These are phyloP conservation scores for Amauroascus verrucosus DNA, from an alignment of 2,329 filamentous ascomycete genomes.

Conservation along the genomic window DNA sequence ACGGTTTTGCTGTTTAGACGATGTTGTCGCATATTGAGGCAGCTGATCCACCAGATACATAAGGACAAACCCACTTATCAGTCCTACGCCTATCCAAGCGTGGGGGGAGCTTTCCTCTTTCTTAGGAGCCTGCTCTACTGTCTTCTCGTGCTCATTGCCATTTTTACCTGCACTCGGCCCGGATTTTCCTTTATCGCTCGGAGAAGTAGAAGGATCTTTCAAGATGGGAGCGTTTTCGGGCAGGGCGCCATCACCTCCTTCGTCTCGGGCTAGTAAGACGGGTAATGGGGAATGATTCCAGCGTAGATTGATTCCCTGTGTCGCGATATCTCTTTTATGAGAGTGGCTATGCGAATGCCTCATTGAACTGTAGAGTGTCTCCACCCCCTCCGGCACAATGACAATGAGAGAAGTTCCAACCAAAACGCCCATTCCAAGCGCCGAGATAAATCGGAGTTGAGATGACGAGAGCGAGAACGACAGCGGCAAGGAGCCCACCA, in stretches of 20 bases:
- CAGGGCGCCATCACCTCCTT: not conserved
- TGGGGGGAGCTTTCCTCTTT: slow-evolving; percentile 43
- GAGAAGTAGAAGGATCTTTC: slow-evolving; percentile 8
- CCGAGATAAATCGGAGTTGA: slow-evolving; percentile 79
- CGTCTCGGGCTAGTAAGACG: not conserved
- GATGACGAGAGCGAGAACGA: slow-evolving; percentile 79
- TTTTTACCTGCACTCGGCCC: not conserved
- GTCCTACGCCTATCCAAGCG: slow-evolving; percentile 76
- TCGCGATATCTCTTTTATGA: slow-evolving; percentile 13
- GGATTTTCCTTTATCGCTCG: not conserved
- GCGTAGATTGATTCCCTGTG: slow-evolving; percentile 16
- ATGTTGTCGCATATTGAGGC: slow-evolving; percentile 60
- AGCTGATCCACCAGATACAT: slow-evolving; percentile 95
- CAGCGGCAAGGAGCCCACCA: slow-evolving; percentile 81
- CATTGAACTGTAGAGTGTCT: slow-evolving; percentile 63
- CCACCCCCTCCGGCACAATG: slow-evolving; percentile 93
- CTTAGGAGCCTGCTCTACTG: not conserved
- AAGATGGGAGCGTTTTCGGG: slow-evolving; percentile 2
- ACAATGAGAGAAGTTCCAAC: slow-evolving; percentile 93
- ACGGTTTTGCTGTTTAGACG: slow-evolving; percentile 53
- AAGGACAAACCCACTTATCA: slow-evolving; percentile 80
- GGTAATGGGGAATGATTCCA: slow-evolving; percentile 10
- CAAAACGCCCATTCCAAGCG: slow-evolving; percentile 83
- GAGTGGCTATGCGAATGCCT: slow-evolving; percentile 26
- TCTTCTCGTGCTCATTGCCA: not conserved